Conservation (phyloP, 2,329 filamentous ascomycete genomes). For the Cytospora piceae region DNA sequence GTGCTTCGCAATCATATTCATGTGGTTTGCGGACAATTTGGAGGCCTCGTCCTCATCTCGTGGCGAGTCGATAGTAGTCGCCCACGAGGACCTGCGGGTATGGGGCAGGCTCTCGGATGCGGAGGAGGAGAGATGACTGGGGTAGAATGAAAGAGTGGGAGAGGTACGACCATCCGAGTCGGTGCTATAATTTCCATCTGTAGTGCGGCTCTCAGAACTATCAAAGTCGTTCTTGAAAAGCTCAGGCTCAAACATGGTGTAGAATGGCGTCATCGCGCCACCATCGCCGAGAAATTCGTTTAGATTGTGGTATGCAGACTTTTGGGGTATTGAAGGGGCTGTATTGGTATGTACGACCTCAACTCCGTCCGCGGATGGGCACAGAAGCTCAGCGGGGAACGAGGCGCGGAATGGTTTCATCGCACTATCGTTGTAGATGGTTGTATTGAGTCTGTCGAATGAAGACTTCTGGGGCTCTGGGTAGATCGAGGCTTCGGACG, state of each 20-base stretch:
- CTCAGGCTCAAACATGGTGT: not conserved
- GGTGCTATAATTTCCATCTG: not conserved
- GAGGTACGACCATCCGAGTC: not conserved
- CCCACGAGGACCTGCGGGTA: slow-evolving; percentile 11
- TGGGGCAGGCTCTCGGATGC: not conserved
- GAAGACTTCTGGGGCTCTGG: not conserved
- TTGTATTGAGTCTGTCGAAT: not conserved
- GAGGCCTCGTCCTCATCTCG: not conserved
- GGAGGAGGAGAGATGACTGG: not conserved
- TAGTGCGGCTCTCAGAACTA: not conserved
- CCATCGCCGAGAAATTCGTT: not conserved
- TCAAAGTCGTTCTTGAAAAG: not conserved
- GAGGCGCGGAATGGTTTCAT: not conserved
- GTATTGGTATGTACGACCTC: too few relatives aligned
- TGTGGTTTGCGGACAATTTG: not conserved
- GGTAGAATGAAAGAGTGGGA: not conserved
- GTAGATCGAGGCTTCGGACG: not conserved
- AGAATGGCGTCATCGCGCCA: not conserved
- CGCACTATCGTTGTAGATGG: not conserved
- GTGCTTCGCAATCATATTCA: accelerated
- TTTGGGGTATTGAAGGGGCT: not conserved
- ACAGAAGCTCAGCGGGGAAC: too few relatives aligned
- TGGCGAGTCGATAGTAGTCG: slow-evolving; percentile 6
- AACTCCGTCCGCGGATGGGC: too few relatives aligned
- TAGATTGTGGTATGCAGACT: not conserved